phyloP scores from a whole-genome alignment of 2,329 filamentous ascomycete genomes.

The Emmonsia crescens region DNA sequence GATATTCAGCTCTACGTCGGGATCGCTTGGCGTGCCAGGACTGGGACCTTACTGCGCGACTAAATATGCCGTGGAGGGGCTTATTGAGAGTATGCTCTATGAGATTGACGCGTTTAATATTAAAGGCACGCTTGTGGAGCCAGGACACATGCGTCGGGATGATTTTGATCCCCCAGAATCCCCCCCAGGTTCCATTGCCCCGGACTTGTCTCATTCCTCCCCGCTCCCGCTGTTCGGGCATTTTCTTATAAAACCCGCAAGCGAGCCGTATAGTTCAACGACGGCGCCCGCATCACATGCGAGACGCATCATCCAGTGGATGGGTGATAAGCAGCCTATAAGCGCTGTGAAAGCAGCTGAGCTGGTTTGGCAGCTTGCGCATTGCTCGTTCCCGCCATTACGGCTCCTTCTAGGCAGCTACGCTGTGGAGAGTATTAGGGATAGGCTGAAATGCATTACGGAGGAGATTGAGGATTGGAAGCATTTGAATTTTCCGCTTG shows the following conservation, averaged over 20 bases:
- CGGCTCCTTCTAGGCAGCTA: slow-evolving; percentile 82
- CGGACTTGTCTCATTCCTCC: slow-evolving; percentile 24
- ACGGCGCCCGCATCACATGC: slow-evolving; percentile 81
- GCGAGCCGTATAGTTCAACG: slow-evolving; percentile 65
- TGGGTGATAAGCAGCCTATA: slow-evolving; percentile 83
- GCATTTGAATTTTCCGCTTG: slow-evolving; percentile 58
- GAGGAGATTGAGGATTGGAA: slow-evolving; percentile 95
- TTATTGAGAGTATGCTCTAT: slow-evolving; percentile 95
- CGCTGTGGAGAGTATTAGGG: slow-evolving; percentile 89
- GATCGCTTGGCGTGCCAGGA: slow-evolving; percentile 85
- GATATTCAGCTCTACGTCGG: slow-evolving; percentile 88
- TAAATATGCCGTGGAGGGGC: slow-evolving; percentile 90
- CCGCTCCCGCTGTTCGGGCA: slow-evolving; percentile 77
- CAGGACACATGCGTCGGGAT: slow-evolving; percentile 76
- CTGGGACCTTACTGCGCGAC: slow-evolving; percentile 91
- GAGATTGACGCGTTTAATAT: slow-evolving; percentile 87
- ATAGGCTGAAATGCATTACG: slow-evolving; percentile 78
- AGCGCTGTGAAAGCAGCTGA: slow-evolving; percentile 89
- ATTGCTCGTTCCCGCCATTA: slow-evolving; percentile 87
- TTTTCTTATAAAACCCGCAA: slow-evolving; percentile 79
- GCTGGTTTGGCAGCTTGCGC: slow-evolving; percentile 85
- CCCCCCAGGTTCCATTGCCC: neutral
- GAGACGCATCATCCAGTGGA: slow-evolving; percentile 84
- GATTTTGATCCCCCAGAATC: slow-evolving; percentile 37
- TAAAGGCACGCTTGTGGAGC: slow-evolving; percentile 86